Base-by-base conservation (phyloP, 768 basidiomycete genomes). In the Neoboletus magnificus region DNA sequence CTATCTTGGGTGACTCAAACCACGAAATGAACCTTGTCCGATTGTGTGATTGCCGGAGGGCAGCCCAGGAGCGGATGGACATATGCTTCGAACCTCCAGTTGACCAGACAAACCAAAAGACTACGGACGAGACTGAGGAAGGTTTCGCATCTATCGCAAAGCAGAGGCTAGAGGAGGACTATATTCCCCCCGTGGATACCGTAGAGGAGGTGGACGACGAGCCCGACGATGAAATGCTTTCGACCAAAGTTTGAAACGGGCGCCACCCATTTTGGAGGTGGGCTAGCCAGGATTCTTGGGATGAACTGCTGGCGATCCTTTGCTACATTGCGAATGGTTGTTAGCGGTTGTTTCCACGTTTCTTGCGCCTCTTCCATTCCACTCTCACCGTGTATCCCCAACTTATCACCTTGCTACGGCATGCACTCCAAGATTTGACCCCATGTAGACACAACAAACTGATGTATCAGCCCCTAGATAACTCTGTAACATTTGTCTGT, bases 121-220 rank as follows among this genome's bases (percentile, higher is more conserved):
- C 70, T 29, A 68, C 76, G 30, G 79, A 82, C 35, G 77, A 79
- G 55, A 82, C 78, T 5, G 76, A 75, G 50, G 76, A 74, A 46
- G 80, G 80, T n/a, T 81, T 81, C 45, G 80, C 81, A 29, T 62
- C 70, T 4, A 66, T 77, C 11, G 78, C 77, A 13, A 67, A 68
- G 46, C 63, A 65, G 25, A 76, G 70, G 42, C 46, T 71, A 42
- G 64, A 61, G 30, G 66, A 71, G 47, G 63, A 66, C 22, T 59
- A 57, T 43, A 48, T 55, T 18, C 62, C 61, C 25, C 23, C 48
- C 12, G 33, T n/a, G 25, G 61, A 57, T 18, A 45, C 41, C 13
- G 35, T 33, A 33, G 68, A 65, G 13, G 67, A 67, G 30, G 54
- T 43, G 13, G 61, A 60, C 29, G 59, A 62, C 12, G 62, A 61